Base-by-base conservation (phyloP, 208 protist genomes). In the Herpetomonas samuelpessoai region DNA sequence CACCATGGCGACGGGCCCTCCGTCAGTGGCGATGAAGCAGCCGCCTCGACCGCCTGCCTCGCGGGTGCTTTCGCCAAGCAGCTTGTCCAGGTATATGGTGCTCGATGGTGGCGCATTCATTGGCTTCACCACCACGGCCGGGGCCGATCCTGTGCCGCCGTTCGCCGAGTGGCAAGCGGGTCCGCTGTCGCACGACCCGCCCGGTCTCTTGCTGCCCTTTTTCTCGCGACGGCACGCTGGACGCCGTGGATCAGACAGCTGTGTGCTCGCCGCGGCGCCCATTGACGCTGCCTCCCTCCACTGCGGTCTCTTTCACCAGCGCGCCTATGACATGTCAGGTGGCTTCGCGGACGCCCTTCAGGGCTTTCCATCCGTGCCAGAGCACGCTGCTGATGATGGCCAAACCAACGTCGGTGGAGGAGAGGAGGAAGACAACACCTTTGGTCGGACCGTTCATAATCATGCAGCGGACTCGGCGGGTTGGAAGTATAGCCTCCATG, bases 281-380 rank as follows among this genome's bases (percentile, higher is more conserved):
- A 50, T 76, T 3, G 65, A 66, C 45, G 71, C 58, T 6, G 65
- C 50, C 16, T 68, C 71, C 27, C 64, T 69, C 39, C 65, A 71
- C 45, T 76, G 71, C 53, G 56, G 52, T 27, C 50, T 71, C 48
- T 76, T 63, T 38, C 4, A 61, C 65, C 63, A 63, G 41, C 29
- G 22, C 0, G 9, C 57, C n/a, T 68, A 68, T 50, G 57, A 77
- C 38, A 50, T 60, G 9, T 51, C 68, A 18, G 71, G 71, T 31
- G 71, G 71, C 39, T 47, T 71, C 16, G 58, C 52, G 9, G 38
- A 16, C 12, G 55, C 44, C 16, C 16, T 48, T 25, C 39, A 29
- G 39, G n/a, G 31, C 16, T 38, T 2, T 18, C 26, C 12, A 18
- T 3, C 27, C 14, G 27, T 52, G 25, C 39, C 4, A 4, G 14